A percentile compares a stretch with the other conserved stretches of the same genome.
phyloP scores from a whole-genome alignment of 495 filamentous ascomycete species.

The Penicillium ochrochloron region DNA sequence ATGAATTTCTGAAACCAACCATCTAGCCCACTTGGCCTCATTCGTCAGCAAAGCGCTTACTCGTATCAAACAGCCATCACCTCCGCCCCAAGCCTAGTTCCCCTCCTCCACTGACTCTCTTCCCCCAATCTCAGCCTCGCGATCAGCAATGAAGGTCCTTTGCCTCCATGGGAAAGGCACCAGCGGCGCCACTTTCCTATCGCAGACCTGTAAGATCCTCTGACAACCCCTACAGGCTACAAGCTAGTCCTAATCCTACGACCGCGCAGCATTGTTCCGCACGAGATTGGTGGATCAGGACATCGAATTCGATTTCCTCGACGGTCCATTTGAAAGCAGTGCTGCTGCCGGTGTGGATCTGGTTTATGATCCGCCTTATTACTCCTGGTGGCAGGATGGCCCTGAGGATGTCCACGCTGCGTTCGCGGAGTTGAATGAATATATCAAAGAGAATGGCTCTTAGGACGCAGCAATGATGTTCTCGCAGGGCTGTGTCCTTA shows the following conservation, averaged over 20 bases:
- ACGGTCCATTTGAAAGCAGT: slow-evolving; percentile 49
- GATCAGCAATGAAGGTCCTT: slow-evolving; percentile 57
- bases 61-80: not conserved
- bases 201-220: slow-evolving; percentile 56
- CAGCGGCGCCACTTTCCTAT: slow-evolving; percentile 59
- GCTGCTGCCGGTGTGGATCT: slow-evolving; percentile 59
- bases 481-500: slow-evolving; percentile 62
- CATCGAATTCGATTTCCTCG: slow-evolving; percentile 60
- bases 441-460: slow-evolving; percentile 55
- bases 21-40: not conserved
- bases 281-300: slow-evolving; percentile 36
- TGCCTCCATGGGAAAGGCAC: slow-evolving; percentile 69
- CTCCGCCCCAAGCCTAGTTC: not conserved
- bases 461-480: slow-evolving; percentile 68
- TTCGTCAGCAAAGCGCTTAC: slow-evolving; percentile 4
- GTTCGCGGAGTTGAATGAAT: slow-evolving; percentile 50
- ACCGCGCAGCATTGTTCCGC: slow-evolving; percentile 48
- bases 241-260: slow-evolving; percentile 26
- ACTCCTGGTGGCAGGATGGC: slow-evolving; percentile 52
- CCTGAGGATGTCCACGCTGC: slow-evolving; percentile 44
- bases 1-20: too few relatives aligned
- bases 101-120: slow-evolving; percentile 2
- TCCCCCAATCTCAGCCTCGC: not conserved
- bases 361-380: slow-evolving; percentile 54
- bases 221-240: not conserved